These are phyloP conservation scores for Erodium texanum DNA, from an alignment of 441 rosid genomes.

Conservation along the genomic window DNA sequence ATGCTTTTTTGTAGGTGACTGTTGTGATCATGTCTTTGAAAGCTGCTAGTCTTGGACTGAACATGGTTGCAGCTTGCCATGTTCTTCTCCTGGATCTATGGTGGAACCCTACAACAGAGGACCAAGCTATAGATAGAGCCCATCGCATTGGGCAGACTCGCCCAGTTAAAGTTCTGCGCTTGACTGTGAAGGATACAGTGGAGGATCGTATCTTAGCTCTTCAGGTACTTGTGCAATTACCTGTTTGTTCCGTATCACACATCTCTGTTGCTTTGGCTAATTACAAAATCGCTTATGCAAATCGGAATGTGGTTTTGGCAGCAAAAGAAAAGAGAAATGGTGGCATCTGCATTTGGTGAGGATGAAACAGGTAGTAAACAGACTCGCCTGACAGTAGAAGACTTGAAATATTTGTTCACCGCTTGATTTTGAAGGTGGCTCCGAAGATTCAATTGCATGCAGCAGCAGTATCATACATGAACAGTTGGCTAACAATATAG, in stretches of 20 bases:
- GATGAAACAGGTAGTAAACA: slow-evolving; percentile 62
- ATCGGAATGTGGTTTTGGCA: slow-evolving; percentile 21
- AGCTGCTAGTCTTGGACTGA: slow-evolving; percentile 92
- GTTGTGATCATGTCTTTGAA: slow-evolving; percentile 93
- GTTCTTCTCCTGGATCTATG: slow-evolving; percentile 80
- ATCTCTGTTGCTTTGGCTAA: too few species aligned
- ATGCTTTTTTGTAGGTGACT: slow-evolving; percentile 43
- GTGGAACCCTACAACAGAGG: slow-evolving; percentile 99
- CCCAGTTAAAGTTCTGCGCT: slow-evolving; percentile 68
- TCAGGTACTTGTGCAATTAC: slow-evolving; percentile 34
- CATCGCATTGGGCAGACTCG: slow-evolving; percentile 95
- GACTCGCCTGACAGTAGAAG: slow-evolving; percentile 76
- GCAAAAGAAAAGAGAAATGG: slow-evolving; percentile 93
- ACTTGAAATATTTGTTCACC: slow-evolving; percentile 60
- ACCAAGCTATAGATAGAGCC: slow-evolving; percentile 93
- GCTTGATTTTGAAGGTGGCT: not conserved
- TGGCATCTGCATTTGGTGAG: slow-evolving; percentile 87
- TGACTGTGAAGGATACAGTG: slow-evolving; percentile 79
- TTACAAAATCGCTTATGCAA: too few species aligned
- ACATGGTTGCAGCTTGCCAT: slow-evolving; percentile 90
- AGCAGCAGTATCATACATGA: not conserved
- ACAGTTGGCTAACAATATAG: slow-evolving; percentile 1
- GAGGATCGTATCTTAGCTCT: slow-evolving; percentile 85
- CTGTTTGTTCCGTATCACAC: too few species aligned
- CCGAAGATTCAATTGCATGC: too few species aligned